Conservation (phyloP, 768 basidiomycete species). For the Candolleomyces aberdarensis region DNA sequence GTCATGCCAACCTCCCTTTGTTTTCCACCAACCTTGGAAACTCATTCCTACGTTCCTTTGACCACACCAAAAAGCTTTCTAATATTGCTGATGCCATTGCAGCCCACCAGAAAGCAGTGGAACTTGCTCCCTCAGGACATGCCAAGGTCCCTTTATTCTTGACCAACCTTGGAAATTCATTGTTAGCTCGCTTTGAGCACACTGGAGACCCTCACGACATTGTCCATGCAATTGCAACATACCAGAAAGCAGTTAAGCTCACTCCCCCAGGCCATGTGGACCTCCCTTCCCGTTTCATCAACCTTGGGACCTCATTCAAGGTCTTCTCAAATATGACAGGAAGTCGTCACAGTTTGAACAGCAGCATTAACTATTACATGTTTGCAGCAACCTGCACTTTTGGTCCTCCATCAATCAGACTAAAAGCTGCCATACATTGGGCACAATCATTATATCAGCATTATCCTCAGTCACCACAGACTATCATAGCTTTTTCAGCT, state of each 20-base stretch:
- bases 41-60: too few relatives aligned
- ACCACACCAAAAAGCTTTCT: too few relatives aligned
- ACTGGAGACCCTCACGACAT: not conserved
- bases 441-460: not conserved
- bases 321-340: not conserved
- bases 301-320: not conserved
- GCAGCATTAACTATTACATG: not conserved
- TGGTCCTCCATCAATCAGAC: conserved; percentile 6
- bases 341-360: not conserved
- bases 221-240: not conserved
- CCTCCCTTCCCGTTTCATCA: not conserved
- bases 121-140: not conserved
- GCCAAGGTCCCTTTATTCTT: not conserved
- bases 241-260: not conserved
- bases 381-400: conserved; percentile 6
- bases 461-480: not conserved
- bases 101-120: too few relatives aligned
- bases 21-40: too few relatives aligned
- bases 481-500: too few relatives aligned
- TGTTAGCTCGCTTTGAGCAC: conserved; percentile 7
- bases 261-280: not conserved
- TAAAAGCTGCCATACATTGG: conserved; percentile 10
- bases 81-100: too few relatives aligned
- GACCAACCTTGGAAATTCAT: too few relatives aligned
- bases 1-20: conserved; percentile 5